Evolutionary conservation across 225 moss, liverwort and hornwort species (phyloP).

Genomic region (Climacium dendroides): DNA sequence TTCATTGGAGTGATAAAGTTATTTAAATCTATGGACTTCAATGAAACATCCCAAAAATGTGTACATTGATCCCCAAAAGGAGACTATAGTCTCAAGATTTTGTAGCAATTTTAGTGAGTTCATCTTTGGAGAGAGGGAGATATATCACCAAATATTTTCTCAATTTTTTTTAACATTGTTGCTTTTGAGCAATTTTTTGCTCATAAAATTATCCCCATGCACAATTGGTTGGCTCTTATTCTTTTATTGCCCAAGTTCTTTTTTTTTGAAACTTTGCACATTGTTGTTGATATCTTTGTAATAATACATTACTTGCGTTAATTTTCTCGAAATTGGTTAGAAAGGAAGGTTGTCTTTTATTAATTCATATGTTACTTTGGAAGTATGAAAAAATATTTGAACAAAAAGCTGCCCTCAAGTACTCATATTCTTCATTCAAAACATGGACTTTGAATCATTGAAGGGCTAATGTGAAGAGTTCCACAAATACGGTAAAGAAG

Average conservation of each 20-base stretch:
- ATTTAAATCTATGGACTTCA: not conserved
- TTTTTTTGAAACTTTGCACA: not conserved
- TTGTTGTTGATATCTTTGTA: not conserved
- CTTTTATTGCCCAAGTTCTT: rapidly evolving
- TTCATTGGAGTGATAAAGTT: not conserved
- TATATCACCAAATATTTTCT: not conserved
- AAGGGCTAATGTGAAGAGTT: not conserved
- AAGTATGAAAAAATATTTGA: not conserved
- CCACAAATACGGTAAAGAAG: not conserved
- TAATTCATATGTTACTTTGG: not conserved
- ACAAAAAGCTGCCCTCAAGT: not conserved
- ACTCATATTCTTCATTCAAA: not conserved
- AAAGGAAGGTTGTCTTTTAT: not conserved
- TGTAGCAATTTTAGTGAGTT: not conserved
- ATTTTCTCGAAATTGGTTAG: not conserved
- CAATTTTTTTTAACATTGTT: too few species aligned
- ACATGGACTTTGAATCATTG: rapidly evolving
- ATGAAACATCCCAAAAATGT: not conserved
- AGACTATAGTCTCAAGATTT: rapidly evolving
- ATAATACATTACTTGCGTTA: rapidly evolving
- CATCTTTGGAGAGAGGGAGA: rapidly evolving
- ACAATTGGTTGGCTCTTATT: not conserved
- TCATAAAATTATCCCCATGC: not conserved
- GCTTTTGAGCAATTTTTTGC: not conserved
- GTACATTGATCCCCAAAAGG: rapidly evolving